Percentiles rank a stretch among this genome's conserved stretches.
Evolutionary conservation across 2,329 filamentous ascomycete genomes (phyloP).

Genomic region (Penicillium italicum): DNA sequence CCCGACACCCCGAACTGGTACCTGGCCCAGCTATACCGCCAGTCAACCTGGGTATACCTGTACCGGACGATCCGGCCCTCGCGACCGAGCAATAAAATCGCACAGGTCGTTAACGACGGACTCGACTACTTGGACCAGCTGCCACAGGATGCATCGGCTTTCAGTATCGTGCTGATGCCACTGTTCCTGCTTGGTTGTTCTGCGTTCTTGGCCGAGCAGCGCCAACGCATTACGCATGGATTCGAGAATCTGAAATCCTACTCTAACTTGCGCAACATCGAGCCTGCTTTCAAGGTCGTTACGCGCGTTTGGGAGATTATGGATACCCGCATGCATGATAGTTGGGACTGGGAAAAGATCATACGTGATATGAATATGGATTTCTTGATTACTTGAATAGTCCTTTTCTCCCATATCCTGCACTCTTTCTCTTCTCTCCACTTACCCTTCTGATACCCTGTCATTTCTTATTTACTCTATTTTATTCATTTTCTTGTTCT

Average conservation of each 20-base stretch:
- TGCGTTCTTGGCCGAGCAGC: slow-evolving; percentile 54
- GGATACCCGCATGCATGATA: slow-evolving; percentile 54
- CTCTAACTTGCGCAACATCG: slow-evolving; percentile 57
- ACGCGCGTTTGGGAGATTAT: slow-evolving; percentile 58
- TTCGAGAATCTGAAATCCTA: slow-evolving; percentile 55
- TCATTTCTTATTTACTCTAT: slow-evolving; percentile 4
- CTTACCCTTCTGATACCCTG: slow-evolving; percentile 20
- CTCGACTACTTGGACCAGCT: slow-evolving; percentile 55
- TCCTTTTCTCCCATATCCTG: neutral
- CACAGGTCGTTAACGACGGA: slow-evolving; percentile 56
- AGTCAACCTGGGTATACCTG: slow-evolving; percentile 62
- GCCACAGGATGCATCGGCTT: slow-evolving; percentile 53
- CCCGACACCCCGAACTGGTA: slow-evolving; percentile 53
- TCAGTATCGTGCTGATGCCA: slow-evolving; percentile 59
- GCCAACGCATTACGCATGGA: slow-evolving; percentile 52
- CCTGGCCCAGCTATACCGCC: slow-evolving; percentile 58
- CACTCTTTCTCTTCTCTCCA: slow-evolving; percentile 1
- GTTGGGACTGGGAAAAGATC: slow-evolving; percentile 63
- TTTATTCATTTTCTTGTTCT: slow-evolving; percentile 2
- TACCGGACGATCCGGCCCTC: slow-evolving; percentile 60
- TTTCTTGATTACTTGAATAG: slow-evolving; percentile 55
- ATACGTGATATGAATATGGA: slow-evolving; percentile 58
- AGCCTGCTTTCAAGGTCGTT: slow-evolving; percentile 54
- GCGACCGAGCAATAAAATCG: slow-evolving; percentile 53
- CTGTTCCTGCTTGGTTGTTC: slow-evolving; percentile 60